Evolutionary conservation across 2,329 filamentous ascomycete genomes (phyloP).

Genomic region (Seiridium cupressi): DNA sequence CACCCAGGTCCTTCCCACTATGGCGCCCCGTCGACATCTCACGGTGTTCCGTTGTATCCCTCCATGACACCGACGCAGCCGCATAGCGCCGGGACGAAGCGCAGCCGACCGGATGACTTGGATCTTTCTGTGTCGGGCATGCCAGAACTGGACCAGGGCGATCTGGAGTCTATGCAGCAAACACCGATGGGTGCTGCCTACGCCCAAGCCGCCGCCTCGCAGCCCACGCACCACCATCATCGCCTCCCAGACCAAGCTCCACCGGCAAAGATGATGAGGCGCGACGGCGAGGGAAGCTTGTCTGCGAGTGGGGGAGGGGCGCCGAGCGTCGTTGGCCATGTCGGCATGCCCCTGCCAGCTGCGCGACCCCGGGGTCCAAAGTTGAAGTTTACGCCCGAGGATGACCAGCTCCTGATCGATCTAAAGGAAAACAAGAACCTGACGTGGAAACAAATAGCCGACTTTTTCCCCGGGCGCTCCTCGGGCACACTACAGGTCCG

Average conservation of each 20-base stretch:
- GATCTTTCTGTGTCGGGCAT: slow-evolving; percentile 52
- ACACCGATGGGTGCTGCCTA: slow-evolving; percentile 52
- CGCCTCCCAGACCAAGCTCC: slow-evolving; percentile 72
- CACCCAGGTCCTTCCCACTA: slow-evolving; percentile 55
- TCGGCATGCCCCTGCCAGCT: slow-evolving; percentile 83
- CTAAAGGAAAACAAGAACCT: slow-evolving; percentile 92
- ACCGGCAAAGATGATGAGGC: slow-evolving; percentile 65
- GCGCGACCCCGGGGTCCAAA: slow-evolving; percentile 81
- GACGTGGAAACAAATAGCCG: slow-evolving; percentile 96
- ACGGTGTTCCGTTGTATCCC: slow-evolving; percentile 50
- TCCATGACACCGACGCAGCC: slow-evolving; percentile 40
- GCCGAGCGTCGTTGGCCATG: slow-evolving; percentile 82
- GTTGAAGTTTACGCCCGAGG: slow-evolving; percentile 89
- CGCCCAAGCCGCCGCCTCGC: slow-evolving; percentile 42
- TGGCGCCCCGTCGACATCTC: slow-evolving; percentile 43
- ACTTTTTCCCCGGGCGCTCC: slow-evolving; percentile 89
- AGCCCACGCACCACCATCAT: slow-evolving; percentile 68
- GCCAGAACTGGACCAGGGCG: slow-evolving; percentile 51
- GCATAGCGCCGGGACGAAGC: slow-evolving; percentile 42
- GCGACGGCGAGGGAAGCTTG: slow-evolving; percentile 49
- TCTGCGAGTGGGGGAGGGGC: slow-evolving; percentile 52
- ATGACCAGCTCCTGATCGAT: slow-evolving; percentile 83
- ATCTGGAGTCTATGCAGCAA: slow-evolving; percentile 55
- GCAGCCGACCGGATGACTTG: slow-evolving; percentile 57
- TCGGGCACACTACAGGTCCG: slow-evolving; percentile 90